These are phyloP conservation scores for Fusarium fujikuroi DNA, from an alignment of 2,329 filamentous ascomycete genomes.

Conservation along the genomic window DNA sequence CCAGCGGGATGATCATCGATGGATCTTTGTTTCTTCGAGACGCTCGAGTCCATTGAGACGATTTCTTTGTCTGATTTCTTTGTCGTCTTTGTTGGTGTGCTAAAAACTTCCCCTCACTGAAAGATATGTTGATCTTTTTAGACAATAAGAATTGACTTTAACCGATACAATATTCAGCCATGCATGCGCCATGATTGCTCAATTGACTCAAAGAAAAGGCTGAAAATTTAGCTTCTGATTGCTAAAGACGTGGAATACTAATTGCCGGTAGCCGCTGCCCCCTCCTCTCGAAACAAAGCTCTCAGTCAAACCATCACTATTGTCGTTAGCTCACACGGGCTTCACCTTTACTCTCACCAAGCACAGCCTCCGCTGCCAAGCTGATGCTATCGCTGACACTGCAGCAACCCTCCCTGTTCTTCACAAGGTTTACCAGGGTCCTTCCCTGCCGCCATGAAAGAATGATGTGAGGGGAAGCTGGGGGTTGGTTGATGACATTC, in stretches of 20 bases:
- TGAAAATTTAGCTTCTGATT: slow-evolving; percentile 21
- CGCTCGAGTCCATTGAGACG: slow-evolving; percentile 5
- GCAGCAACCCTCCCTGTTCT: slow-evolving; percentile 27
- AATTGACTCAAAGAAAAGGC: slow-evolving; percentile 16
- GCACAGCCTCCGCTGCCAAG: slow-evolving; percentile 43
- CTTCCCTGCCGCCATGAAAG: slow-evolving; percentile 30
- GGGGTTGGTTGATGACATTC: slow-evolving; percentile 8
- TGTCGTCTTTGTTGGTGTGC: not conserved
- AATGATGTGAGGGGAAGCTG: slow-evolving; percentile 10
- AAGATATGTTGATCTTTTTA: slow-evolving; percentile 9
- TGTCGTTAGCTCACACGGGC: slow-evolving; percentile 10
- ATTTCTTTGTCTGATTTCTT: slow-evolving; percentile 14
- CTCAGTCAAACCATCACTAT: slow-evolving; percentile 23
- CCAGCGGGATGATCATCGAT: slow-evolving; percentile 9
- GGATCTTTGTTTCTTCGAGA: slow-evolving; percentile 21
- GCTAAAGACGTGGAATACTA: not conserved
- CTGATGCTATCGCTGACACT: slow-evolving; percentile 43
- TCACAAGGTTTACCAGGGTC: slow-evolving; percentile 31
- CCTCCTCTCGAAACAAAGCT: slow-evolving; percentile 45
- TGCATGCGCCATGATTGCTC: slow-evolving; percentile 11
- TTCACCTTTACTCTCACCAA: slow-evolving; percentile 3
- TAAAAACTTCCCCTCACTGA: slow-evolving; percentile 4
- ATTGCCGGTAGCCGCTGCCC: slow-evolving; percentile 39
- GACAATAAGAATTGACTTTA: slow-evolving; percentile 32
- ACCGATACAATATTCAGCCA: slow-evolving; percentile 12